Conservation (phyloP, 208 protist genomes). For the Leishmania gerbilli region DNA sequence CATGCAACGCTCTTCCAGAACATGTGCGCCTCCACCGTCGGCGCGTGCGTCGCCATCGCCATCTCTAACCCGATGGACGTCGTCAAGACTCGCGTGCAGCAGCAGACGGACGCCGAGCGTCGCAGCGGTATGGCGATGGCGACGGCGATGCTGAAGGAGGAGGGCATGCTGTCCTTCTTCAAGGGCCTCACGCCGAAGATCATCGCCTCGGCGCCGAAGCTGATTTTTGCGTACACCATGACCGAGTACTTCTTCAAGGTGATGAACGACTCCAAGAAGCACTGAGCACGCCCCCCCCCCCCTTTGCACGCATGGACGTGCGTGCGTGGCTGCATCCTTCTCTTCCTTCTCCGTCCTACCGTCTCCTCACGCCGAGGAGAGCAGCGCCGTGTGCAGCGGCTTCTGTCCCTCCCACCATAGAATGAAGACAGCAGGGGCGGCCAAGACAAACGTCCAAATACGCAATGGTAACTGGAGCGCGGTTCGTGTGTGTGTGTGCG, state of each 20-base stretch:
- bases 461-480: too few relatives aligned
- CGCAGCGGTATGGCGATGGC: constrained; percentile 49
- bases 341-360: neutral
- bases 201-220: constrained; percentile 76
- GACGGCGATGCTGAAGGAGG: constrained; percentile 67
- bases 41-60: constrained; percentile 80
- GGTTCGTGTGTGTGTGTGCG: neutral
- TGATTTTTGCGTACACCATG: constrained; percentile 88
- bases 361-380: neutral
- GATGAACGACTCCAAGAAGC: constrained; percentile 50
- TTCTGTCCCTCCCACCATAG: neutral
- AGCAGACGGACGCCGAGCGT: constrained; percentile 50
- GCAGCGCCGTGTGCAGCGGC: neutral
- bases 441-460: neutral
- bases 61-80: constrained; percentile 94
- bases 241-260: constrained; percentile 76
- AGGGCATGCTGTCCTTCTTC: constrained; percentile 83
- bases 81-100: constrained; percentile 93
- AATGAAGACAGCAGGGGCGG: neutral
- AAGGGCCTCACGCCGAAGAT: constrained; percentile 92
- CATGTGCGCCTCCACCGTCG: constrained; percentile 80
- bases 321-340: neutral
- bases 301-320: neutral
- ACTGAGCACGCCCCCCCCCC: neutral
- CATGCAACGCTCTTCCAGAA: constrained; percentile 87